Percentiles rank a stretch among this genome's conserved stretches.
Evolutionary conservation across 2,329 filamentous ascomycete genomes (phyloP).

Genomic region (Nannizziopsis arthrosporioides): DNA sequence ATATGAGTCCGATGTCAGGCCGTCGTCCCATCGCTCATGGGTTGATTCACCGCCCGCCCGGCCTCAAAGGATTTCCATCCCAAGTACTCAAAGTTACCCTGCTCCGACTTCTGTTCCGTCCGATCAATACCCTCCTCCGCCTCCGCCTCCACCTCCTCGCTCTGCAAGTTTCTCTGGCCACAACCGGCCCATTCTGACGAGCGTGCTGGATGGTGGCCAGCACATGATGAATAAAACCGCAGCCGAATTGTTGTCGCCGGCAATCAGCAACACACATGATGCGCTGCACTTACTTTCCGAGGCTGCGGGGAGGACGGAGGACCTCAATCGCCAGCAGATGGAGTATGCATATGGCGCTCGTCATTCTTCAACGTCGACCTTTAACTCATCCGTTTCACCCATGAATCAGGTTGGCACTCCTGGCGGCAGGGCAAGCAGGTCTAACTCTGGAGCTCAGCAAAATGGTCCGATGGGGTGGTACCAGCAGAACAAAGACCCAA

Average conservation of each 20-base stretch:
- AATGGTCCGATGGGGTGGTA: conserved; percentile 40
- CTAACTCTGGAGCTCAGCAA: conserved; percentile 28
- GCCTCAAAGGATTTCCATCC: conserved; percentile 10
- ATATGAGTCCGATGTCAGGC: conserved; percentile 11
- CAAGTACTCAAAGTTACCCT: conserved; percentile 8
- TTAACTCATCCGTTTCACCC: conserved; percentile 29
- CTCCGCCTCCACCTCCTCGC: conserved; percentile 3
- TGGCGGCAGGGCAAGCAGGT: conserved; percentile 23
- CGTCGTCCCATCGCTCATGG: conserved; percentile 12
- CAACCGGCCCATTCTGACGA: conserved; percentile 10
- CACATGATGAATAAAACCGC: conserved; percentile 50
- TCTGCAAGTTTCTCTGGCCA: conserved; percentile 10
- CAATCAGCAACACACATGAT: conserved; percentile 84
- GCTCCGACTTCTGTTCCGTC: conserved; percentile 11
- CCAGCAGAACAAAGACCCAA: conserved; percentile 14
- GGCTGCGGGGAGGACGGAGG: conserved; percentile 50
- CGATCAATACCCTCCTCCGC: conserved; percentile 8
- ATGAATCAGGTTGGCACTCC: conserved; percentile 27
- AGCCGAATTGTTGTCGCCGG: conserved; percentile 47
- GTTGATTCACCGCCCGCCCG: conserved; percentile 8
- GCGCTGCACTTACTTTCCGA: conserved; percentile 85
- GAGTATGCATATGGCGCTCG: conserved; percentile 35
- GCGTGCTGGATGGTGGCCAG: conserved; percentile 40
- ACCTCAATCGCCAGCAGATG: conserved; percentile 39
- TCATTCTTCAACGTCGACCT: conserved; percentile 29